Evolutionary conservation across 495 filamentous ascomycete genomes (phyloP), one percentile per base, ranked within the genome.

Genomic region (Opeltia flavorubescens): DNA sequence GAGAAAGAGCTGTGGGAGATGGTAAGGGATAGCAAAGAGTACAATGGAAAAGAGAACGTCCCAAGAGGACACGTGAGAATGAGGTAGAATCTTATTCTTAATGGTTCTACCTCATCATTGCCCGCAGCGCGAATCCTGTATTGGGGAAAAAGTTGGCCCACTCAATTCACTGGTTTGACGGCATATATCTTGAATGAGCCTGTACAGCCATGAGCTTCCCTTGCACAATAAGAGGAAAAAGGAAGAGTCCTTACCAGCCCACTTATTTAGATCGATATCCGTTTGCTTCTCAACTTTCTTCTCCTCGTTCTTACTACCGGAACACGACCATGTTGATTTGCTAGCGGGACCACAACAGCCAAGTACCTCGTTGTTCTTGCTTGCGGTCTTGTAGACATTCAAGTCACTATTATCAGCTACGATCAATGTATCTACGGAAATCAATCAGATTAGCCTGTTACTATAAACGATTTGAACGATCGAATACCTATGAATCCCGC

Each of bases 321-420:
- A 40, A 20, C 31, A 31, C n/a, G n/a, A n/a, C n/a, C 41, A 15
- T 28, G 40, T 47, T 17, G n/a, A 20, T 23, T 15, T 17, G 40
- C 36, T 27, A 24, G 39, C 44, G 27, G 43, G 13, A 21, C 52
- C 51, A 35, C 60, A 58, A 13, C 52, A 54, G 23, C 51, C 44
- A 20, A 39, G 34, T 13, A 44, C 38, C 25, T 4, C 31, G 5
- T 0, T 54, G 57, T 17, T 62, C 58, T 33, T 35, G 26, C 24
- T 49, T 23, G 46, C 50, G 4, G 36, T 40, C 43, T 71, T 68
- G 50, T 80, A 81, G 20, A 80, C 57, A 53, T 80, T 80, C 5
- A 81, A 55, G 50, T 83, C 75, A 8, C 56, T 60, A 9, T 70
- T 56, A 0, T 67, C 68, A 50, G 79, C 74, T 0, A 72, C 55